These are phyloP conservation scores for Bolboschoenus planiculmis DNA, from an alignment of 176 grass and related monocot species.

Conservation along the genomic window DNA sequence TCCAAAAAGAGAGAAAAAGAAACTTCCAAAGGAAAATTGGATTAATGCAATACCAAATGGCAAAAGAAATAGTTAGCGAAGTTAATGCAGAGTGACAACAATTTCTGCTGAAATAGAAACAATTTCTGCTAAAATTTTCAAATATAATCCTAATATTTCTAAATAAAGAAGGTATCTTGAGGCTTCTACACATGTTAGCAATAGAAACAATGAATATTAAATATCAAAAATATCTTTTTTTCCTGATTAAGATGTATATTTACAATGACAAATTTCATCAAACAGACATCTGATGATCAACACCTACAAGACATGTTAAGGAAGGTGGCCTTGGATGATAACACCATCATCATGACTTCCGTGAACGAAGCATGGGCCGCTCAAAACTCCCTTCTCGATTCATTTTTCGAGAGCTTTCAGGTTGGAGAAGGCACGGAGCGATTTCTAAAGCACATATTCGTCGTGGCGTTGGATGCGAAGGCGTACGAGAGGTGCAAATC, in stretches of 20 bases:
- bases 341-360: conserved; percentile 58
- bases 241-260: not conserved
- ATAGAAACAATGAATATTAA: not conserved
- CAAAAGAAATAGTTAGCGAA: not conserved
- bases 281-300: conserved; percentile 21
- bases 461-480: conserved; percentile 47
- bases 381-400: conserved; percentile 41
- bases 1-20: no score
- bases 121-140: not conserved
- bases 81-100: not conserved
- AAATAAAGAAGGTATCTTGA: no score
- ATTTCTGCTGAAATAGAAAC: not conserved
- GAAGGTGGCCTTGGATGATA: conserved; percentile 36
- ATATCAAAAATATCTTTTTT: not conserved
- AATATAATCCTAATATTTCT: not conserved
- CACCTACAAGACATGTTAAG: conserved; percentile 32
- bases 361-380: conserved; percentile 61
- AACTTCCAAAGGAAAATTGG: not conserved
- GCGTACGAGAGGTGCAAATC: conserved; percentile 40
- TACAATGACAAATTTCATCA: not conserved
- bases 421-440: conserved; percentile 34
- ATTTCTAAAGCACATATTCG: conserved; percentile 43
- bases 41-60: not conserved
- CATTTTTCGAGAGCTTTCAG: conserved; percentile 55
- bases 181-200: no score